Base-by-base conservation (phyloP, 1,284 basidiomycete species). In the Tausonia pullulans region DNA sequence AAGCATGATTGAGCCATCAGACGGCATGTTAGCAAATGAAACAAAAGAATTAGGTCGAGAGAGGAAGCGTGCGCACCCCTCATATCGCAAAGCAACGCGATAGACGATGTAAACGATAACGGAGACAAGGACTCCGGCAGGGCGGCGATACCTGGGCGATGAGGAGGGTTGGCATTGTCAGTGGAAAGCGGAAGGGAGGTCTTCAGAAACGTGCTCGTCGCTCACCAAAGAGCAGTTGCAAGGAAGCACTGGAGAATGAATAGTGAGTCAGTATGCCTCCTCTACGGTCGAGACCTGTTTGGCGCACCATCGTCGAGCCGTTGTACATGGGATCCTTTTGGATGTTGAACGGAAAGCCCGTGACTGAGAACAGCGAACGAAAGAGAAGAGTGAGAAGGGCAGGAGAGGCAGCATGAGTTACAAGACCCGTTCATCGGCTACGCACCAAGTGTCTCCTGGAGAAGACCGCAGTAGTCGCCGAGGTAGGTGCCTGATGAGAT, bases 401-500 rank as follows among this genome's bases (percentile, higher is more conserved):
- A 27, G 27, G 27, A 27, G 27, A 27, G 27, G 27, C 27, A 27
- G 27, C 27, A 27, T 27, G 27, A 27, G 27, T 27, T 27, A 89
- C 87, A 40, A 85, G 80, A 27, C 27, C 27, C 27, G 27, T 27
- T 27, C 27, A 27, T 27, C 27, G 27, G 27, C 27, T 27, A 64
- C 64, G 16, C 16, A 61, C 59, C 64, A 53, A 65, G 54, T 48
- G 61, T 58, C 49, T 87, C 81, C 73, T 92, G 86, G 92, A 97
- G 96, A 63, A 98, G 80, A n/a, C 95, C 95, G 77, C 97, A 98
- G 78, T 98, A 98, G 78, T 98, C 95, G 5, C 95, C 93, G 56
- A 97, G 82, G 80, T 92, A 94, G 2, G 90, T 94, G 55, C 77
- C 77, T 75, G 64, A 1, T 27, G 27, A 27, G 27, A 2, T 27